Base-by-base conservation (phyloP, 1,284 basidiomycete species). In the Ceratobasidium sp. region DNA sequence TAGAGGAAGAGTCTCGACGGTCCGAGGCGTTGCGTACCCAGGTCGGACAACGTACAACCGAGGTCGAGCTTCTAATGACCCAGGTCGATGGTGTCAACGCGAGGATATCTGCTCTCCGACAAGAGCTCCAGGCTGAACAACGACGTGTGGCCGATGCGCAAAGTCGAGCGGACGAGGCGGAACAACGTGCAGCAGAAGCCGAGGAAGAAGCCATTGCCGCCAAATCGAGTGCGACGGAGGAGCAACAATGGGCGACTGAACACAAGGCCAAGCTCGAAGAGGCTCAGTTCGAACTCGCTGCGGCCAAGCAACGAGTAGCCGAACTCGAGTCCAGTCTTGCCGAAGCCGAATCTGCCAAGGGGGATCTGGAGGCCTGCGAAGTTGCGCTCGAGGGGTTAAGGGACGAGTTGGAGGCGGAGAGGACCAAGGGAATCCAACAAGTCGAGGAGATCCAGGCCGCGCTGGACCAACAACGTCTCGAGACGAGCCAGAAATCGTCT, bases 121-220 rank as follows among this genome's bases (percentile, higher is more conserved):
- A 69, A 55, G 65, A 69, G 30, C 65, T 69, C 28, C 65, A 69
- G 34, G 41, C 53, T 28, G 65, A 69, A 48, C 65, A 69, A 46
- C 41, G 52, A 43, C 45, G 53, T 3, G 52, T 32, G 1, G 65
- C 65, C 10, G 65, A 69, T 9, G 65, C 55, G 34, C 52, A 58
- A 41, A 12, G 36, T 18, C 65, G 53, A 32, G 65, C 65, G 23
- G 65, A 69, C 23, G 23, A 69, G 53, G 65, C 65, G 26, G 65
- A 69, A 43, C 6, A 69, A 57, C 65, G 65, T 9, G 65, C 53
- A 23, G 65, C 23, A 3, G 65, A 69, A 8, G 65, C 65, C 28
- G 53, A 69, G 41, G 26, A 45, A 58, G 23, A 41, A 9, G 52
- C 52, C 1, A 5, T 43, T 21, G 52, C 65, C 12, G 65, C 65